Base-by-base conservation (phyloP, 192 early-diverging fungal species). In the Coemansia sp. region DNA sequence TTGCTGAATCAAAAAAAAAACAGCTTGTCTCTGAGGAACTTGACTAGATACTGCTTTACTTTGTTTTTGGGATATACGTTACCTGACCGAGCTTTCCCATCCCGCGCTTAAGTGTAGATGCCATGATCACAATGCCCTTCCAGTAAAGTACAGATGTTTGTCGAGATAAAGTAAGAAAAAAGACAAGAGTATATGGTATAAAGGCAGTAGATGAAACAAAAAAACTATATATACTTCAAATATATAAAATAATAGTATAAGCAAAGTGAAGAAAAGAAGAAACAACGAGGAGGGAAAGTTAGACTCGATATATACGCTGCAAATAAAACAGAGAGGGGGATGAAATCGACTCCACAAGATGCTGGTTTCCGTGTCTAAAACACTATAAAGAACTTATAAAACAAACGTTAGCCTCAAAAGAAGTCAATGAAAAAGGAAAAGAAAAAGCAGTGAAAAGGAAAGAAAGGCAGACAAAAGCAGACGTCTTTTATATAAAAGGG, bases 21-120 rank as follows among this genome's bases (percentile, higher is more conserved):
- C 22, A 28, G 22, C 22, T 28, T 28, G 22, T 28, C 22, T 28
- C 22, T 28, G 22, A 28, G 22, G 22, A 28, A 28, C 22, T 28
- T 28, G 22, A 28, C 22, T 28, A 28, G 22, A 28, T 28, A 28
- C 22, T 28, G 22, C 22, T 28, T 28, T 28, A 48, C 45, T 15
- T 48, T 48, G 14, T 4, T 48, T 48, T 48, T 12, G 3, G 3
- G 18, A 61, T 18, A 41, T 32, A 55, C 62, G 43, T 75, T 84
- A 88, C 89, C 86, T 88, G 88, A 55, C 88, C 86, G n/a, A 88
- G 82, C 73, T 88, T 90, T 53, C 86, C 87, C 74, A 90, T 78
- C 38, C 87, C 87, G 57, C 90, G 88, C 61, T 86, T 89, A 75
- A 88, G 81, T 20, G 77, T 61, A 8, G 71, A 61, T n/a, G 67